phyloP scores from a whole-genome alignment of 306 rosid genomes.

The Hylodesmum podocarpum region DNA sequence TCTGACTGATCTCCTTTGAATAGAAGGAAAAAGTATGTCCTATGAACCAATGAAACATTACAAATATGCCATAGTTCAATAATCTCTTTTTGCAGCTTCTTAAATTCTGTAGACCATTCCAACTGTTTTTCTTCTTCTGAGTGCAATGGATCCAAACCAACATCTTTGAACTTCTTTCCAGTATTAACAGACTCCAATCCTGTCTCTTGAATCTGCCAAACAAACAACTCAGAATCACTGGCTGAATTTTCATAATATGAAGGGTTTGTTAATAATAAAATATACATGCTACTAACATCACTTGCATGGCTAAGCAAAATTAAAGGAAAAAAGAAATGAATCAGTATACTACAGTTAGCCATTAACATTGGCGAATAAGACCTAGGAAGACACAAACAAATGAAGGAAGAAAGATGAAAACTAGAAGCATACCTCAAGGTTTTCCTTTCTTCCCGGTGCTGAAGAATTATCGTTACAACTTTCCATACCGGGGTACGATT shows the following conservation, averaged over 20 bases:
- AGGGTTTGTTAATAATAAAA: background rate
- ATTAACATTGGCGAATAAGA: background rate
- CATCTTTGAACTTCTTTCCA: slow-evolving; percentile 54
- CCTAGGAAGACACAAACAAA: background rate
- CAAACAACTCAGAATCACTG: slow-evolving; percentile 21
- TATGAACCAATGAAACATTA: slow-evolving; percentile 76
- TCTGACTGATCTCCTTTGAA: slow-evolving; percentile 76
- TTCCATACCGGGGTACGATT: slow-evolving; percentile 26
- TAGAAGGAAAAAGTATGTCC: slow-evolving; percentile 87
- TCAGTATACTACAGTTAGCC: background rate
- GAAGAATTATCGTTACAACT: slow-evolving; percentile 22
- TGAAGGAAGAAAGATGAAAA: background rate
- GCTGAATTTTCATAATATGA: background rate
- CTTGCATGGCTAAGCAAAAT: background rate
- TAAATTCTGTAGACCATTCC: slow-evolving; percentile 71
- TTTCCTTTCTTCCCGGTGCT: slow-evolving; percentile 32
- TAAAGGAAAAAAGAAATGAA: background rate
- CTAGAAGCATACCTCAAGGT: slow-evolving; percentile 52
- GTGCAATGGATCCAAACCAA: slow-evolving; percentile 59
- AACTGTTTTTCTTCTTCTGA: slow-evolving; percentile 47
- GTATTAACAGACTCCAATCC: slow-evolving; percentile 13
- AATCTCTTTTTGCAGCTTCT: slow-evolving; percentile 70
- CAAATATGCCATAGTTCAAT: slow-evolving; percentile 80
- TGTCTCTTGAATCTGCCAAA: slow-evolving; percentile 44
- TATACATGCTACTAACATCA: background rate